Evolutionary conservation across 805 yeast species (phyloP), one percentile per base, ranked within the genome.

Genomic region (Clavispora phyllophila): DNA sequence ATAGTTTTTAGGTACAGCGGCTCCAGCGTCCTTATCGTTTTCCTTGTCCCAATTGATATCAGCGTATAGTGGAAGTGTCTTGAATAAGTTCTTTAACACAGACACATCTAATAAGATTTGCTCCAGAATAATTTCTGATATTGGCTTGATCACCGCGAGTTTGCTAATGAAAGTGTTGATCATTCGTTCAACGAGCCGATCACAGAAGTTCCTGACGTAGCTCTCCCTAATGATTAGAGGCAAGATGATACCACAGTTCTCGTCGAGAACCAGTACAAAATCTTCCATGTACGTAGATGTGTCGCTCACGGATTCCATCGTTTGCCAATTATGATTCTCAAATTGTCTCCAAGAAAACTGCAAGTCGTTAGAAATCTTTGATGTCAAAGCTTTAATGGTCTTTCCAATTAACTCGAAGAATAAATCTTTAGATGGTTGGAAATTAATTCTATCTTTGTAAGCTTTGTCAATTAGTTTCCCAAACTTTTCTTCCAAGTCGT

Each of bases 321-420:
- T 67, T 23, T 72, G 69, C 96, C 96, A 89, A 58, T 87, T 84
- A 32, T 57, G 54, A 36, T 81, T 78, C 50, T 82, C 82, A 73
- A 93, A 81, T 54, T 88, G 96, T 50, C 93, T 73, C 95, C 96
- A 90, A 5, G 84, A 75, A 43, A 81, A 76, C 22, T 78, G 79
- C 38, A 83, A 62, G 49, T 86, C 89, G 19, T 64, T 55, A 15
- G 78, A 76, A 17, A 86, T 73, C 50, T 85, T 81, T 19, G 63
- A 62, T 20, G 85, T 68, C 17, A 89, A 61, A 10, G 74, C 58
- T 17, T 72, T 72, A 17, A 85, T 73, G 22, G 86, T 76, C 29
- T 69, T 68, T 45, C 79, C 79, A 40, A 87, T 76, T 14, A 83
- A 55, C 39, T 73, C 76, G 24, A 78, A 69, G 57, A 79, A 87